Base-by-base conservation (phyloP, 495 filamentous ascomycete genomes). In the Penicillium diatomitis region DNA sequence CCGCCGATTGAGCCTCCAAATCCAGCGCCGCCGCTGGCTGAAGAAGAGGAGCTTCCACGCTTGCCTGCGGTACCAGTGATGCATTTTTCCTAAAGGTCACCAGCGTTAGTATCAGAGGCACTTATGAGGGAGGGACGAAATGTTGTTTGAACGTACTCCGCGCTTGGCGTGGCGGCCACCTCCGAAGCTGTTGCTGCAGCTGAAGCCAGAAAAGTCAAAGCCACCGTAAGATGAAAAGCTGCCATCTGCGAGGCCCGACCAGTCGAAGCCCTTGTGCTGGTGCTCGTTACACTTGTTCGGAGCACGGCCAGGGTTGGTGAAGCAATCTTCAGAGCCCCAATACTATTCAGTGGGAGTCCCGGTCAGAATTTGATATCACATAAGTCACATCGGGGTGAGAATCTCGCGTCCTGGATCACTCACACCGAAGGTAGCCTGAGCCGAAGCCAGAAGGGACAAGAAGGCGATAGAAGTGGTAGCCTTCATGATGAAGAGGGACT, bases 161-260 rank as follows among this genome's bases (percentile, higher is more conserved):
- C 76, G 65, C 41, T 64, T 63, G 55, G 71, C 68, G 51, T 70
- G 62, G 58, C 75, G 73, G 44, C 51, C 46, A 34, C 74, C 70
- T 36, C 74, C 73, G 51, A 78, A 76, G 46, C 70, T 72, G 57
- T 78, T 70, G 38, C 67, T 66, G 70, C 84, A 89, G 32, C 65
- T 69, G 68, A 84, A 94, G 49, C 84, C 86, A 33, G 65, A 72
- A 75, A 90, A 95, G 50, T 71, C 70, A 59, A 90, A 84, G 60
- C 78, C 82, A 31, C 74, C 80, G 63, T 88, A 95, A n/a, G 60
- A 55, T 38, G 60, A 61, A 68, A 94, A 84, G n/a, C 64, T 61
- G 31, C 88, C 90, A 30, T 64, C 39, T 39, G 61, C 51, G 4
- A 92, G 77, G 53, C 78, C 77, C 41, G 62, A 63, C 79, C 84